phyloP scores from a whole-genome alignment of 2,329 filamentous ascomycete genomes.

The Penicillium sp. region DNA sequence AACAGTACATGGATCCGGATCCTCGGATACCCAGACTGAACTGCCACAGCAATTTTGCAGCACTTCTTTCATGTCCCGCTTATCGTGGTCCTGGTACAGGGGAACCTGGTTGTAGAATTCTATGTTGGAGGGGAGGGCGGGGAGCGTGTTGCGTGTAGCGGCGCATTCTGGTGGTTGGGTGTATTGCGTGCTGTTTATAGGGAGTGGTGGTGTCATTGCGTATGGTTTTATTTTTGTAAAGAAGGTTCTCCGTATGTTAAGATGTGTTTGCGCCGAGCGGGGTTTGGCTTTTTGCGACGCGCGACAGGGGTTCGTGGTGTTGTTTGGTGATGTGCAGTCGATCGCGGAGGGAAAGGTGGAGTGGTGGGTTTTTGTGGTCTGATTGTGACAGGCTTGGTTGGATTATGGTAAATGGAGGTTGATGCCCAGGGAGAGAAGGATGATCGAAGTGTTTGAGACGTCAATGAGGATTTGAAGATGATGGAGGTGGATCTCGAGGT shows the following conservation, averaged over 20 bases:
- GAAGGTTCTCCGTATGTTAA: too few relatives aligned
- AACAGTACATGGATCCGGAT: slow-evolving; percentile 18
- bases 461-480: too few relatives aligned
- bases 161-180: slow-evolving; percentile 14
- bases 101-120: slow-evolving; percentile 18
- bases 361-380: neutral
- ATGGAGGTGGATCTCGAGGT: neutral
- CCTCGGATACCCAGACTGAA: slow-evolving; percentile 11
- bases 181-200: slow-evolving; percentile 6
- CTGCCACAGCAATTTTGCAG: slow-evolving; percentile 14
- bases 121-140: slow-evolving; percentile 1
- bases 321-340: neutral
- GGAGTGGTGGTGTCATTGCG: neutral
- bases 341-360: neutral
- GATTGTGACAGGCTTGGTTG: neutral
- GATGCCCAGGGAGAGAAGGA: neutral
- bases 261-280: neutral
- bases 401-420: neutral
- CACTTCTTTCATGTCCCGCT: slow-evolving; percentile 4
- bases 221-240: neutral
- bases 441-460: neutral
- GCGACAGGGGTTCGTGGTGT: neutral
- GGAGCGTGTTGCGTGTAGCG: slow-evolving; percentile 9
- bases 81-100: slow-evolving; percentile 12
- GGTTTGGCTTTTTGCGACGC: neutral